Evolutionary conservation across 257 asterid species (phyloP).

Genomic region (Penstemon barbatus): DNA sequence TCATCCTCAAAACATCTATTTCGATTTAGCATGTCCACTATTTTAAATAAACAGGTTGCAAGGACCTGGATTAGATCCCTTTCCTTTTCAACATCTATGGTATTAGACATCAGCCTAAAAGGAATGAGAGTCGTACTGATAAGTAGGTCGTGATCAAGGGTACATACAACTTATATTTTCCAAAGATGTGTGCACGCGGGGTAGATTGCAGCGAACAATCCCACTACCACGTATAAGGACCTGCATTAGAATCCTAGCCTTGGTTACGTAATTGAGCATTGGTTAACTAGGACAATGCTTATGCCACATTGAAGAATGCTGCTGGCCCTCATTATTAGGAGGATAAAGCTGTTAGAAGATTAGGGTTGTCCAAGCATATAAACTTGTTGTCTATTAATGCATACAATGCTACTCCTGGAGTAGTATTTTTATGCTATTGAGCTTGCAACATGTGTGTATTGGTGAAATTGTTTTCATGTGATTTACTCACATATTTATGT

Average conservation of each 20-base stretch:
- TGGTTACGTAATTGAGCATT: neutral
- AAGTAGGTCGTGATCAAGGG: too few relatives aligned
- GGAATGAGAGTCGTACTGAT: too few relatives aligned
- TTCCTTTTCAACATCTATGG: too few relatives aligned
- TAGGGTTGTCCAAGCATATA: neutral
- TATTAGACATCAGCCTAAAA: too few relatives aligned
- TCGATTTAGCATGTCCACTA: too few relatives aligned
- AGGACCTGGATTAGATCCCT: too few relatives aligned
- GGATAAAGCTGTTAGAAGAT: neutral
- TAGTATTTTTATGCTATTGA: neutral
- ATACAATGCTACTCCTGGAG: neutral
- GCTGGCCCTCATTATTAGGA: neutral
- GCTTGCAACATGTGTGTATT: conserved; percentile 12
- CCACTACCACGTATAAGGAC: too few relatives aligned
- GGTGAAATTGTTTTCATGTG: neutral
- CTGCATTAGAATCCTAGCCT: neutral
- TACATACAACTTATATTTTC: too few relatives aligned
- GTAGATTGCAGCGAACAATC: too few relatives aligned
- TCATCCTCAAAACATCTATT: too few relatives aligned
- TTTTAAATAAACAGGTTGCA: too few relatives aligned
- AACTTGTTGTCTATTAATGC: neutral
- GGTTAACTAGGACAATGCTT: neutral
- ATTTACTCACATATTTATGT: neutral
- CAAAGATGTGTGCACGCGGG: too few relatives aligned
- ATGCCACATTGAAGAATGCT: neutral